A percentile compares a stretch with the other conserved stretches of the same genome.
Evolutionary conservation across 176 grass and related monocot species (phyloP).

Genomic region (Rhynchospora breviuscula): DNA sequence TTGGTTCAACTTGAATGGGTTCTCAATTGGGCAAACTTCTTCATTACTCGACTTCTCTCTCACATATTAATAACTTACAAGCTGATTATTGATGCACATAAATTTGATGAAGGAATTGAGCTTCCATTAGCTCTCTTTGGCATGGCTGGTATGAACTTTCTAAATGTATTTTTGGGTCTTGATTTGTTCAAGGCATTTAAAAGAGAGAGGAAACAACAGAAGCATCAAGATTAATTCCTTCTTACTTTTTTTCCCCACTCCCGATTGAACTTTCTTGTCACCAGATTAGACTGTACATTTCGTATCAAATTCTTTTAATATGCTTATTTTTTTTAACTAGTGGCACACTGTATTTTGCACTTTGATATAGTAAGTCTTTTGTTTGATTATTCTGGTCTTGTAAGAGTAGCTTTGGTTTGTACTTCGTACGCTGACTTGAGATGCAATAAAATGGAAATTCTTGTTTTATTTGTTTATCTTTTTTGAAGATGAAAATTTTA

Average conservation of each 20-base stretch:
- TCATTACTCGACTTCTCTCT: conserved; percentile 52
- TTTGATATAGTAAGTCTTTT: not conserved
- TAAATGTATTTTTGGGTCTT: conserved; percentile 73
- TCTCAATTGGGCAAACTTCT: conserved; percentile 76
- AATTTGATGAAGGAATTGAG: conserved; percentile 75
- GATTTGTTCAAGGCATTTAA: conserved; percentile 66
- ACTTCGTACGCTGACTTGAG: not conserved
- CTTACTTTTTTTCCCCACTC: not conserved
- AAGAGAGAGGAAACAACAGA: conserved; percentile 61
- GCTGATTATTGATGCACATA: conserved; percentile 65
- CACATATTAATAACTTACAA: conserved; percentile 82
- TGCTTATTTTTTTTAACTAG: not conserved
- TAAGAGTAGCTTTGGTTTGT: not conserved
- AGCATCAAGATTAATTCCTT: conserved; percentile 46
- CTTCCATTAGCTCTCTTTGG: conserved; percentile 80
- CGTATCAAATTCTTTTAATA: not conserved
- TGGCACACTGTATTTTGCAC: not conserved
- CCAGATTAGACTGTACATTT: not conserved
- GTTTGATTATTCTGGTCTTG: not conserved
- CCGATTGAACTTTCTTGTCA: not conserved
- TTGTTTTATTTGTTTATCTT: not conserved
- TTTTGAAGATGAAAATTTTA: not conserved
- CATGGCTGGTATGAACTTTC: conserved; percentile 90
- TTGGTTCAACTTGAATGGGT: conserved; percentile 79
- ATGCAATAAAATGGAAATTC: not conserved